phyloP scores from a whole-genome alignment of 2,329 filamentous ascomycete genomes.

The Pestalotiopsis sp. region DNA sequence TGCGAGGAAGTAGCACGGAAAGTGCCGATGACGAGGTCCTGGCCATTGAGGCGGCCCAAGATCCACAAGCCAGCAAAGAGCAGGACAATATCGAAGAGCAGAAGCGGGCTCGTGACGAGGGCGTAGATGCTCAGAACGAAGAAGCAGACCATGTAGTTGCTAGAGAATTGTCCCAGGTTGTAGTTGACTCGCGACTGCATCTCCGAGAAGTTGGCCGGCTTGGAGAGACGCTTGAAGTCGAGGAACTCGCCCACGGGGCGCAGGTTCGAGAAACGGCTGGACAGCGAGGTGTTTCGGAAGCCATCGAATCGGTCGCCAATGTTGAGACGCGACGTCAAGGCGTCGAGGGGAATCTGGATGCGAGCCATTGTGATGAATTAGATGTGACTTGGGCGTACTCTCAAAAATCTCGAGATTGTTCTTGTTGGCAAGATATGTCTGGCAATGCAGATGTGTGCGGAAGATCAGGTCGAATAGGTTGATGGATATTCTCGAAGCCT shows the following conservation, averaged over 20 bases:
- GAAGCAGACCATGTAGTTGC: slow-evolving; percentile 96
- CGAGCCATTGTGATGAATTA: slow-evolving; percentile 66
- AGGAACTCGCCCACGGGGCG: slow-evolving; percentile 91
- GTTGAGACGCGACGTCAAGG: slow-evolving; percentile 88
- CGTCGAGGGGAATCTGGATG: slow-evolving; percentile 91
- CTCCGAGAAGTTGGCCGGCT: slow-evolving; percentile 88
- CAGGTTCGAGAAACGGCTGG: slow-evolving; percentile 87
- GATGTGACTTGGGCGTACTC: neutral
- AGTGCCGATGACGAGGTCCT: slow-evolving; percentile 84
- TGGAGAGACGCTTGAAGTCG: slow-evolving; percentile 93
- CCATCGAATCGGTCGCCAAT: slow-evolving; percentile 82
- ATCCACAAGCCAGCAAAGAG: slow-evolving; percentile 86
- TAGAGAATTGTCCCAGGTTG: slow-evolving; percentile 96
- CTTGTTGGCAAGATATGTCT: slow-evolving; percentile 1
- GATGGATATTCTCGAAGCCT: neutral
- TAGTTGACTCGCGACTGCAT: slow-evolving; percentile 93
- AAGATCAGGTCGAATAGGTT: neutral
- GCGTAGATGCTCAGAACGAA: slow-evolving; percentile 96
- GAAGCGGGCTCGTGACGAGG: slow-evolving; percentile 80
- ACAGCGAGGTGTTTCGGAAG: slow-evolving; percentile 78
- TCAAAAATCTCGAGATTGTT: neutral
- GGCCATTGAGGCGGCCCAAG: slow-evolving; percentile 87
- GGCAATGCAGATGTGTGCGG: neutral
- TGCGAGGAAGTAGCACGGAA: slow-evolving; percentile 87
- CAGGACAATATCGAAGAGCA: slow-evolving; percentile 92